Conservation (phyloP, 352 stramenopile species). For the Phytopythium montanum region DNA sequence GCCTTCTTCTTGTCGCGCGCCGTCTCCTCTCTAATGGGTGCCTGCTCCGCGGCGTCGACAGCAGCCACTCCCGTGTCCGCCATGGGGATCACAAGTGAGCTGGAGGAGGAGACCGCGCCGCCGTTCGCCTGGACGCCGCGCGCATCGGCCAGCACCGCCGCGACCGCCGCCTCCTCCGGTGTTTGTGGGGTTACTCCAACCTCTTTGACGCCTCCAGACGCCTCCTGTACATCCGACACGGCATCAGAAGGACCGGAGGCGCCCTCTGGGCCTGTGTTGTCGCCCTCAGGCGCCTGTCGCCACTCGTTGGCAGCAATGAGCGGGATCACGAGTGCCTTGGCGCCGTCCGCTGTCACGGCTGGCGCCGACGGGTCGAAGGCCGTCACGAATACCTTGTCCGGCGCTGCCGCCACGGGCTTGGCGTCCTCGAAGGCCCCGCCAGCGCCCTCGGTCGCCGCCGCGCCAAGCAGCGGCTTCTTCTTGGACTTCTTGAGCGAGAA, state of each 20-base stretch:
- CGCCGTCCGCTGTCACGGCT: conserved; percentile 6
- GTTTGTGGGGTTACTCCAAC: conserved; percentile 8
- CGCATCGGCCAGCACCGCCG: conserved; percentile 35
- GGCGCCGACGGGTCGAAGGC: conserved; percentile 56
- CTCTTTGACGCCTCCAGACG: not conserved
- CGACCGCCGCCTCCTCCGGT: conserved; percentile 35
- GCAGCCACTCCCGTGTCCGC: not conserved
- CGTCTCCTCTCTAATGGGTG: not conserved
- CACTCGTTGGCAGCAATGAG: conserved; percentile 64
- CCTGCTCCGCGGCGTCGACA: conserved; percentile 9
- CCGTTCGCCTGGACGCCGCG: conserved; percentile 8
- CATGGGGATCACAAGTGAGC: conserved; percentile 59
- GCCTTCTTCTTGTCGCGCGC: conserved; percentile 19
- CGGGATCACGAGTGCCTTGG: conserved; percentile 59
- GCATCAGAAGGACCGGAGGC: not conserved
- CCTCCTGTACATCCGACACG: not conserved
- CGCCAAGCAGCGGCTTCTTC: conserved; percentile 23
- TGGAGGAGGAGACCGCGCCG: not conserved
- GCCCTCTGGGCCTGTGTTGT: not conserved
- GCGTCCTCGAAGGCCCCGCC: conserved; percentile 19
- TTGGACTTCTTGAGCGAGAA: conserved; percentile 79
- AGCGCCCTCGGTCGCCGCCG: conserved; percentile 5
- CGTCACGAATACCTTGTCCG: conserved; percentile 69
- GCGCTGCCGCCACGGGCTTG: conserved; percentile 3
- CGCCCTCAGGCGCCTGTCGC: conserved; percentile 7